These are phyloP conservation scores for Beauveria pseudobassiana DNA, from an alignment of 2,329 filamentous ascomycete species.

Conservation along the genomic window DNA sequence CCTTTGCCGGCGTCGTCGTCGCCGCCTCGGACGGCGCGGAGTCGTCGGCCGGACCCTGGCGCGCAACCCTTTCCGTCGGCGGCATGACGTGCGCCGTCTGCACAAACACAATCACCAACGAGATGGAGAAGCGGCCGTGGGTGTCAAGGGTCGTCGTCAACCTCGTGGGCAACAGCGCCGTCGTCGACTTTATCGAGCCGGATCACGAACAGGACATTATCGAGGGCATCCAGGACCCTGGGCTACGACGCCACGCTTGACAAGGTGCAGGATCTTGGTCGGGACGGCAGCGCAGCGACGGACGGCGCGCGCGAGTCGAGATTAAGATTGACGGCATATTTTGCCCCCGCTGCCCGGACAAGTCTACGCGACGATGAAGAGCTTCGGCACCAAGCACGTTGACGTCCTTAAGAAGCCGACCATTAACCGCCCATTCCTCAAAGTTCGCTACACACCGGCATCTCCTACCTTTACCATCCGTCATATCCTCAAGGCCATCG, in stretches of 20 bases:
- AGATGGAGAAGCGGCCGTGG: constrained; percentile 49
- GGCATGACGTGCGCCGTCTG: constrained; percentile 72
- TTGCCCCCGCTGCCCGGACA: constrained; percentile 61
- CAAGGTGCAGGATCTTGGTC: constrained; percentile 35
- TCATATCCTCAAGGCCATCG: constrained; percentile 61
- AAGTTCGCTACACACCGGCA: constrained; percentile 61
- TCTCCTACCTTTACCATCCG: constrained; percentile 67
- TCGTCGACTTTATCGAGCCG: constrained; percentile 43
- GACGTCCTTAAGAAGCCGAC: constrained; percentile 49
- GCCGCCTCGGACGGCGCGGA: neutral
- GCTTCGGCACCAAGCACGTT: constrained; percentile 42
- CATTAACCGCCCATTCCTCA: constrained; percentile 57
- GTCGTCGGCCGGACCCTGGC: constrained; percentile 27
- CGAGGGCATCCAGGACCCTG: constrained; percentile 48
- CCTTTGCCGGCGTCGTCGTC: neutral
- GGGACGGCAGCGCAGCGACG: constrained; percentile 28
- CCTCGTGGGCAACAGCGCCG: constrained; percentile 60
- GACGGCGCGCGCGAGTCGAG: constrained; percentile 48
- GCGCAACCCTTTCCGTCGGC: constrained; percentile 50
- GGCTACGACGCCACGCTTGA: constrained; percentile 60
- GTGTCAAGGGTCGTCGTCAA: constrained; percentile 54
- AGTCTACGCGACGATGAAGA: constrained; percentile 45
- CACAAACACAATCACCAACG: constrained; percentile 52
- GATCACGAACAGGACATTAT: constrained; percentile 26
- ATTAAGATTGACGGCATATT: constrained; percentile 66